These are phyloP conservation scores for Magnusiomyces clavatus DNA, from an alignment of 1,139 yeast genomes.

Conservation along the genomic window DNA sequence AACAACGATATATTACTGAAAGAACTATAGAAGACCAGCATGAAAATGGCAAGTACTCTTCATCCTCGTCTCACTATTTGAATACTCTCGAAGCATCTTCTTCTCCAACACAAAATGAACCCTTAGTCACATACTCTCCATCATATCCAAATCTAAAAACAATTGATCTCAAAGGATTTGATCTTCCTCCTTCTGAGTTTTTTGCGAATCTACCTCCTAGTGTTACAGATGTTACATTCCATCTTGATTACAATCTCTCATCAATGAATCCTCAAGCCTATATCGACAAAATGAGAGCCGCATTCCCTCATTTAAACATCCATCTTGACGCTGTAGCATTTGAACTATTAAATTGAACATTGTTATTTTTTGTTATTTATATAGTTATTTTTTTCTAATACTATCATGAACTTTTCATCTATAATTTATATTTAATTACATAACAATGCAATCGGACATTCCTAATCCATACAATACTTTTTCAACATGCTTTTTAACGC, in stretches of 20 bases:
- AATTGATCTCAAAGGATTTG: slow-evolving; percentile 20
- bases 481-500: slow-evolving; percentile 73
- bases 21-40: too few species aligned
- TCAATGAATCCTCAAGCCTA: not conserved
- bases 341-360: too few species aligned
- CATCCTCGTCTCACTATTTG: too few species aligned
- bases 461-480: slow-evolving; percentile 93
- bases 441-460: slow-evolving; percentile 46
- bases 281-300: not conserved
- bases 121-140: slow-evolving; percentile 6
- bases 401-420: not conserved
- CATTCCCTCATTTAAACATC: not conserved
- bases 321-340: too few species aligned
- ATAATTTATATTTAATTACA: slow-evolving; percentile 26
- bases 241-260: not conserved
- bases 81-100: too few species aligned
- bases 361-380: too few species aligned
- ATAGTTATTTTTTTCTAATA: too few species aligned
- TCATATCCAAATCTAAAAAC: slow-evolving; percentile 13
- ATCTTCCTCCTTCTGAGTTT: slow-evolving; percentile 19
- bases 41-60: not conserved
- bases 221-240: slow-evolving; percentile 4
- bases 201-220: slow-evolving; percentile 16
- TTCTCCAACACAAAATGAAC: too few species aligned
- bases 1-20: too few species aligned